A percentile compares a stretch with the other conserved stretches of the same genome.
phyloP scores from a whole-genome alignment of 345 rosid species.

The Syzygium jambos region DNA sequence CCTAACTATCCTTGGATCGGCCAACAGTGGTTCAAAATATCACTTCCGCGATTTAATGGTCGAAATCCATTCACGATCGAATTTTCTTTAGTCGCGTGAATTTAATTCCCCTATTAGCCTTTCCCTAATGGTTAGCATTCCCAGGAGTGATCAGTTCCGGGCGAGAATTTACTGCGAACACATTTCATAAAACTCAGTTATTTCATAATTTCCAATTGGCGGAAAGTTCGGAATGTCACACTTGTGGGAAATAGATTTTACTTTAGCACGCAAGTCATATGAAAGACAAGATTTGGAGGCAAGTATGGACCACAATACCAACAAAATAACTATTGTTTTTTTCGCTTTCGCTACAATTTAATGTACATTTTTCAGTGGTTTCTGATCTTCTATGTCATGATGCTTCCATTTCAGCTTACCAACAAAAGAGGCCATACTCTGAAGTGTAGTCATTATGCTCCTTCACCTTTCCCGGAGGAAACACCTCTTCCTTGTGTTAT shows the following conservation, averaged over 20 bases:
- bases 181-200: too few species aligned
- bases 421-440: constrained; percentile 72
- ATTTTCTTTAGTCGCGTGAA: too few species aligned
- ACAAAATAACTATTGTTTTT: neutral
- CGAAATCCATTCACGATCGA: too few species aligned
- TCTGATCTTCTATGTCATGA: neutral
- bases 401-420: constrained; percentile 50
- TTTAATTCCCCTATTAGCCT: too few species aligned
- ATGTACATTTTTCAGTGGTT: neutral
- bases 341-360: neutral
- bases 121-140: too few species aligned
- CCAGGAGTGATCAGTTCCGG: too few species aligned
- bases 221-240: too few species aligned
- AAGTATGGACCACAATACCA: constrained; percentile 38
- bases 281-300: constrained; percentile 96
- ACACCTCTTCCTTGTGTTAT: constrained; percentile 91
- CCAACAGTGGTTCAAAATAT: too few species aligned
- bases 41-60: too few species aligned
- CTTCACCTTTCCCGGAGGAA: constrained; percentile 49
- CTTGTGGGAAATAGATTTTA: constrained; percentile 89
- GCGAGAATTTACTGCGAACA: too few species aligned
- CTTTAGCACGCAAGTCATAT: constrained; percentile 63
- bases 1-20: too few species aligned
- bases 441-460: constrained; percentile 84
- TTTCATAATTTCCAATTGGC: too few species aligned